Evolutionary conservation across 23 red algal species (phyloP), one percentile per base, ranked within the genome.

Genomic region (Gracilaria vermiculophylla): DNA sequence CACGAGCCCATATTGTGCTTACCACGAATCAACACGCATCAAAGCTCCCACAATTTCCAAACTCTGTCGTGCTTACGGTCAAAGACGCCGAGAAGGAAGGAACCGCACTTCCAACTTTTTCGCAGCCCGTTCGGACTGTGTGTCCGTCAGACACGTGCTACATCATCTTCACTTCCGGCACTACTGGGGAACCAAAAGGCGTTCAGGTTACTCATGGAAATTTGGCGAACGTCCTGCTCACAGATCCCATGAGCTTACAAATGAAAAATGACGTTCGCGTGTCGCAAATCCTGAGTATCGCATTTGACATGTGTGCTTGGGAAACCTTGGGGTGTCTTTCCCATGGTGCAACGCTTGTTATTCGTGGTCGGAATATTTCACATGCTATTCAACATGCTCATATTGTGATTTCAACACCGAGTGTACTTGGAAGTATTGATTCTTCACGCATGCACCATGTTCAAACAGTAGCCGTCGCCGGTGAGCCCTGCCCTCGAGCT

Each of bases 101-200:
- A 39, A 42, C n/a, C 53, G 5, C n/a, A 17, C 45, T 48, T 5
- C 77, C 55, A 42, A 21, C 53, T 16, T 65, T 82, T 16, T 33
- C 2, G 25, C 28, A 56, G 14, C 43, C 73, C 19, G 3, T 27
- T 27, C 29, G 21, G 6, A 1, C 58, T 20, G 58, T 82, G 4
- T 34, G 43, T 20, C 78, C 53, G 1, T 82, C 78, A 20, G 78
- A 60, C 17, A 60, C 45, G 1, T 82, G 78, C 29, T 82, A 82
- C 20, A 82, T 86, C 66, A 92, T 98, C 48, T 98, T 92, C 83
- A 98, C 95, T 0, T 94, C 89, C 27, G 95, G 95, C 13, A 98
- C 95, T 11, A 98, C 95, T 2, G 95, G 95, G 1, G 51, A 29
- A 21, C 95, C 95, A 21, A 98, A 98, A 57, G 95, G 95, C 1